Evolutionary conservation across 2,329 filamentous ascomycete species (phyloP), one percentile per base, ranked within the genome.

Genomic region (Fusarium dimerum): DNA sequence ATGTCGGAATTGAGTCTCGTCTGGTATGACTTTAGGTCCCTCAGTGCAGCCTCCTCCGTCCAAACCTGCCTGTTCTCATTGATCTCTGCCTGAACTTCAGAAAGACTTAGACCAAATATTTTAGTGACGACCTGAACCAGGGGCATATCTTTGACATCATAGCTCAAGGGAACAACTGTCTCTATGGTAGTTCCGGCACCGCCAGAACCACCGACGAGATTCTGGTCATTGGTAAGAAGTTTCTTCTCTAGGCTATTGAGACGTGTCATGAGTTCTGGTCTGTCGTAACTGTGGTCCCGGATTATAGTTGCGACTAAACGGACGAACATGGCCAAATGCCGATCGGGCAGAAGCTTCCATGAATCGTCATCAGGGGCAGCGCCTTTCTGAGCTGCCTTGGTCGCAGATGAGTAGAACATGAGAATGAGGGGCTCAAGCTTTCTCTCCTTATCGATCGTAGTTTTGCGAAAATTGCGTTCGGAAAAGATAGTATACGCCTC

Each of bases 141-240:
- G 38, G 87, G 87, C 94, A 99, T 99, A 68, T 99, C 94, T 73
- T 94, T 96, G 68, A 97, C 88, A 71, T 97, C 90, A 71, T 96
- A 90, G 66, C 86, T 94, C 52, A 95, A 77, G 11, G 93, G 92
- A 3, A 92, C 84, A 51, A 89, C 81, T 18, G 93, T 89, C 70
- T 97, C 93, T 57, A 94, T 81, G 9, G 87, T 89, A 17, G 67
- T 71, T 30, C 72, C 72, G 18, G 65, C 65, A 12, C 67, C 66
- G 48, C 71, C 70, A 29, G 67, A 59, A 34, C 68, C 68, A 29
- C 60, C 63, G 26, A 71, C 70, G 47, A 99, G 79, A 68, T 97
- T 92, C 71, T 96, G 91, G 65, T 97, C 93, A 70, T 97, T 94
- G 47, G 90, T 89, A 58, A 99, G 81, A 50, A 99, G 82, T 76